Evolutionary conservation across 257 asterid genomes (phyloP).

Genomic region (Forsythia viridissima): DNA sequence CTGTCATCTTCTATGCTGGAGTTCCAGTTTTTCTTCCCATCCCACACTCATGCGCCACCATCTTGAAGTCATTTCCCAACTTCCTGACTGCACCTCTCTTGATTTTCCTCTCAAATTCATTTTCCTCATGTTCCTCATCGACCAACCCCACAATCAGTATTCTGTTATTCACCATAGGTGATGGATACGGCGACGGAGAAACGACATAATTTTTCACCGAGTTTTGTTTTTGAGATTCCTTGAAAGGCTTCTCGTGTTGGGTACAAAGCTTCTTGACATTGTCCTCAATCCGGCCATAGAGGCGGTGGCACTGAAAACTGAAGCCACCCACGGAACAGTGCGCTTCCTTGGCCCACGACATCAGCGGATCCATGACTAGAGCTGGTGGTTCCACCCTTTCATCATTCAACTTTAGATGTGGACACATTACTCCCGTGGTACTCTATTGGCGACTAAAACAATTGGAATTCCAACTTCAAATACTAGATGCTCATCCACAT

Average conservation of each 20-base stretch:
- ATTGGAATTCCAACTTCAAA: no score
- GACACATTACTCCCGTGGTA: no score
- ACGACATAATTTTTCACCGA: no score
- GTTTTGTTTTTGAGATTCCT: slow-evolving; percentile 20
- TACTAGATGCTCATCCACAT: no score
- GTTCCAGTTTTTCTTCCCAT: background rate
- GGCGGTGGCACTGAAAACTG: slow-evolving; percentile 69
- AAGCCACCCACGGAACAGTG: slow-evolving; percentile 97
- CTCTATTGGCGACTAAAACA: no score
- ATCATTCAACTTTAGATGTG: slow-evolving; percentile 35
- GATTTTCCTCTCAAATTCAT: background rate
- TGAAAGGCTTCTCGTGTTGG: slow-evolving; percentile 41
- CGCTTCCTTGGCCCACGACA: slow-evolving; percentile 79
- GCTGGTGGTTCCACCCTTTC: slow-evolving; percentile 75
- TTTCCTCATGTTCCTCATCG: slow-evolving; percentile 32
- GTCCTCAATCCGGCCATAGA: slow-evolving; percentile 93
- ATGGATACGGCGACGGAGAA: slow-evolving; percentile 51
- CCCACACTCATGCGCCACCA: background rate
- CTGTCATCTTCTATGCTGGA: background rate
- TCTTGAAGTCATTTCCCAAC: slow-evolving; percentile 72
- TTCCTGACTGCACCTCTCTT: slow-evolving; percentile 64
- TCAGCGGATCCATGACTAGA: slow-evolving; percentile 62
- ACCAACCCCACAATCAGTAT: slow-evolving; percentile 47
- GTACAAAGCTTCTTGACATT: slow-evolving; percentile 58
- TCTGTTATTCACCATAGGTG: slow-evolving; percentile 67